Evolutionary conservation across 805 yeast genomes (phyloP).

Genomic region (Scheffersomyces amazonensis): DNA sequence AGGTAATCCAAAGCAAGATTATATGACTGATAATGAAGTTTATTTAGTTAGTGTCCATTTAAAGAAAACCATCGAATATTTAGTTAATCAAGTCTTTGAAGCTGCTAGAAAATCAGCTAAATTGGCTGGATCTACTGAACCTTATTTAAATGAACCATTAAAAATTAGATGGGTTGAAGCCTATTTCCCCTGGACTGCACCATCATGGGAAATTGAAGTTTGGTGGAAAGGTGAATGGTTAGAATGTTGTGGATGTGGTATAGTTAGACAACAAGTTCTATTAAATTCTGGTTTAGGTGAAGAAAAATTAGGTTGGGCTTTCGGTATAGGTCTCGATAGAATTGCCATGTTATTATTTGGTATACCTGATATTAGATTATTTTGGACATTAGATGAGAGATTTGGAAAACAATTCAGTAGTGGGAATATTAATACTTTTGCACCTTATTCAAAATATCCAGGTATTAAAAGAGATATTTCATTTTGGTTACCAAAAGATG

Average conservation of each 20-base stretch:
- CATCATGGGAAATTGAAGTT: conserved; percentile 97
- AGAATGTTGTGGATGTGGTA: conserved; percentile 95
- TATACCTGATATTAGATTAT: conserved; percentile 89
- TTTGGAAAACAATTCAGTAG: conserved; percentile 69
- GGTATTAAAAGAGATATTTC: conserved; percentile 84
- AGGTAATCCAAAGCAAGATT: conserved; percentile 76
- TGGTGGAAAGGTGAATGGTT: conserved; percentile 99
- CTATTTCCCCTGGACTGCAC: conserved; percentile 97
- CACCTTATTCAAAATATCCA: conserved; percentile 89
- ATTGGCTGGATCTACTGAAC: conserved; percentile 54
- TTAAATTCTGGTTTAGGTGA: conserved; percentile 62
- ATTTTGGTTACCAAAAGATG: conserved; percentile 72
- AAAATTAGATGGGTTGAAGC: conserved; percentile 93
- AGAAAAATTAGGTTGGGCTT: conserved; percentile 89
- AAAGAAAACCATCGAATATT: conserved; percentile 79
- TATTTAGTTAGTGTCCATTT: conserved; percentile 71
- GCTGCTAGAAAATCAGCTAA: conserved; percentile 63
- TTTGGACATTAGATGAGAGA: conserved; percentile 85
- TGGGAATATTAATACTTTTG: conserved; percentile 67
- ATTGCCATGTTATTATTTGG: conserved; percentile 95
- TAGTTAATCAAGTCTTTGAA: conserved; percentile 80
- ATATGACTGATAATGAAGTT: conserved; percentile 69
- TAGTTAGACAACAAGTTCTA: conserved; percentile 76
- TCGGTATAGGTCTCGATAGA: conserved; percentile 93
- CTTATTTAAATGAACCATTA: conserved; percentile 68